phyloP scores from a whole-genome alignment of 768 basidiomycete genomes.

The Russula brevipes region DNA sequence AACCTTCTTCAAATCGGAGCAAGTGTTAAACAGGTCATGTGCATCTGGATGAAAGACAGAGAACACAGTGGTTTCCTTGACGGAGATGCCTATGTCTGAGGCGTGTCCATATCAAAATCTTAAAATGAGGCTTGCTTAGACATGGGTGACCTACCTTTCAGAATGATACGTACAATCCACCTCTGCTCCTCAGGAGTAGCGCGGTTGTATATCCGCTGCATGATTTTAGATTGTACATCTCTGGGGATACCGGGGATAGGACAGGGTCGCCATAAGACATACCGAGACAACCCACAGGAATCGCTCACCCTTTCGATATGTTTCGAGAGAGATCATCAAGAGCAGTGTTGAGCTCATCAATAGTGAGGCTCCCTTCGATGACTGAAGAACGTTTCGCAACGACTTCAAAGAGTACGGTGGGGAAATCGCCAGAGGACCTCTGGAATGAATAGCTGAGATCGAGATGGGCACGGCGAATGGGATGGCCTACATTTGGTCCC shows the following conservation, averaged over 20 bases:
- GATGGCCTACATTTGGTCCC: conserved; percentile 51
- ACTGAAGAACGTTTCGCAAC: conserved; percentile 80
- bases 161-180: conserved; percentile 94
- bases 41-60: conserved; percentile 92
- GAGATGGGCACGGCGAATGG: not conserved
- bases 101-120: not conserved
- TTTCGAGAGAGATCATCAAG: conserved; percentile 72
- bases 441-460: conserved; percentile 29
- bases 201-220: conserved; percentile 72
- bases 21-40: conserved; percentile 90
- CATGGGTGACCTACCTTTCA: conserved; percentile 61
- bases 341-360: conserved; percentile 79
- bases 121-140: not conserved
- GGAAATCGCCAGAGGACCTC: conserved; percentile 81
- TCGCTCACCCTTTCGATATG: conserved; percentile 66
- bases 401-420: conserved; percentile 80
- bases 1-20: conserved; percentile 92
- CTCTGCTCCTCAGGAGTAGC: conserved; percentile 84
- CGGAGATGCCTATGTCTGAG: conserved; percentile 83
- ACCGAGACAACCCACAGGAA: not conserved
- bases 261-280: not conserved
- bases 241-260: conserved; percentile 37
- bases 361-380: conserved; percentile 62
- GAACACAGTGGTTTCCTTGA: conserved; percentile 92
- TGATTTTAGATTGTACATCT: conserved; percentile 64